Evolutionary conservation across 176 grass and related monocot genomes (phyloP).

Genomic region (Raddia distichophylla): DNA sequence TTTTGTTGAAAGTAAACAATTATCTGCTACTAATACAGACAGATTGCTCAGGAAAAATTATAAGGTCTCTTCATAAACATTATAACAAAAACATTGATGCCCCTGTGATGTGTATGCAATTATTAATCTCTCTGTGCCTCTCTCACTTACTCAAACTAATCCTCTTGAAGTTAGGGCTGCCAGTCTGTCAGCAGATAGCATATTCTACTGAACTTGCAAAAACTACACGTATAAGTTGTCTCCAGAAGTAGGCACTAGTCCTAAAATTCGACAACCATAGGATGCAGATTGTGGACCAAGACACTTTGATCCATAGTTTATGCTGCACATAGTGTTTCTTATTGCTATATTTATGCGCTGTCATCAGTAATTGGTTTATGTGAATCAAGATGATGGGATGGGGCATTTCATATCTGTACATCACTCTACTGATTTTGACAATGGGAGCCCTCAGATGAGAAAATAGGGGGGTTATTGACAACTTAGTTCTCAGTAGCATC

Average conservation of each 20-base stretch:
- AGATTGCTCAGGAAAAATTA: background rate
- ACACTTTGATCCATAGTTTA: background rate
- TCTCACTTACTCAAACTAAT: background rate
- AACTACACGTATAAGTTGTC: background rate
- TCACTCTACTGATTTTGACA: background rate
- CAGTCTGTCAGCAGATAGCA: background rate
- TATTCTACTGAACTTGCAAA: background rate
- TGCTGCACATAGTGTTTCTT: background rate
- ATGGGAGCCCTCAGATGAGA: background rate
- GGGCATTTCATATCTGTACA: too few species aligned
- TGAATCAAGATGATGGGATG: background rate
- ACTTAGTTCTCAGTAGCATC: background rate
- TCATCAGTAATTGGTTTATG: background rate
- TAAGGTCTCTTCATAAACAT: background rate
- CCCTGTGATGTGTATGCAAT: background rate
- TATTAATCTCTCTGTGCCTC: background rate
- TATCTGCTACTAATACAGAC: background rate
- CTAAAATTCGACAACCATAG: background rate
- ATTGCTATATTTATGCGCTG: conserved; percentile 1
- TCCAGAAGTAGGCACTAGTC: background rate
- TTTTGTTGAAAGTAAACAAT: conserved; percentile 25
- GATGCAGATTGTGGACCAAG: background rate
- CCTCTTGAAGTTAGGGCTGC: background rate
- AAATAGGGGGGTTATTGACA: conserved; percentile 9
- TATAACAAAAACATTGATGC: background rate